Conservation (phyloP, 2,329 filamentous ascomycete genomes). For the Microsporum canis region DNA sequence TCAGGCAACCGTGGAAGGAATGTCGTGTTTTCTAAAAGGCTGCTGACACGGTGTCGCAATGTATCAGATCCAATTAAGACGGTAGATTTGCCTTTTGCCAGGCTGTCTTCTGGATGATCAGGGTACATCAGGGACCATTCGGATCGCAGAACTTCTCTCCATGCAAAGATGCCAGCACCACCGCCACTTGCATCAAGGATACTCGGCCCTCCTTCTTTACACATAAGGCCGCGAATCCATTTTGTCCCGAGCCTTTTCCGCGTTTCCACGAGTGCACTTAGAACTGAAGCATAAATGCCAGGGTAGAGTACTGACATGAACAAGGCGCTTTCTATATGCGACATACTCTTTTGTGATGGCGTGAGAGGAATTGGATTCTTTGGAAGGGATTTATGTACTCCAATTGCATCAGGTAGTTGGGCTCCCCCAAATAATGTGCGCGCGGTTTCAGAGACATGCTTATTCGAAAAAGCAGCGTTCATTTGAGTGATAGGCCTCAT, state of each 20-base stretch:
- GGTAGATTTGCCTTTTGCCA: slow-evolving; percentile 60
- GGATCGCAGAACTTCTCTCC: slow-evolving; percentile 60
- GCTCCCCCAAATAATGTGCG: slow-evolving; percentile 64
- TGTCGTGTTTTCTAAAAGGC: slow-evolving; percentile 73
- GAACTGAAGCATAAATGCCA: slow-evolving; percentile 47
- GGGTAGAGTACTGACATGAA: slow-evolving; percentile 51
- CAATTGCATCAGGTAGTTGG: slow-evolving; percentile 66
- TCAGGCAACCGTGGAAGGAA: slow-evolving; percentile 89
- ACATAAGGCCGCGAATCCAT: slow-evolving; percentile 47
- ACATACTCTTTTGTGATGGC: slow-evolving; percentile 46
- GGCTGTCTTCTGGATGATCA: slow-evolving; percentile 30
- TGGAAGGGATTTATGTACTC: slow-evolving; percentile 43
- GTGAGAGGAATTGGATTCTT: slow-evolving; percentile 46
- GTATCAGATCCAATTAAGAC: slow-evolving; percentile 67
- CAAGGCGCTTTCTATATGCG: slow-evolving; percentile 49
- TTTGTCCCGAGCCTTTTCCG: slow-evolving; percentile 47
- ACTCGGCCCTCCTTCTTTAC: slow-evolving; percentile 45
- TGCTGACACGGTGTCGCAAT: slow-evolving; percentile 62
- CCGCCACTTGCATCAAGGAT: slow-evolving; percentile 52
- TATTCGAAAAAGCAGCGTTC: slow-evolving; percentile 55
- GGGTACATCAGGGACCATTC: slow-evolving; percentile 63
- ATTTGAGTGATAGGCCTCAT: slow-evolving; percentile 58
- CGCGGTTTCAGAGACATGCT: slow-evolving; percentile 63
- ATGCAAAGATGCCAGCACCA: slow-evolving; percentile 51
- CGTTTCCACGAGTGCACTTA: slow-evolving; percentile 48